phyloP scores from a whole-genome alignment of 1,284 basidiomycete species.

The Ustanciosporium gigantosporum region DNA sequence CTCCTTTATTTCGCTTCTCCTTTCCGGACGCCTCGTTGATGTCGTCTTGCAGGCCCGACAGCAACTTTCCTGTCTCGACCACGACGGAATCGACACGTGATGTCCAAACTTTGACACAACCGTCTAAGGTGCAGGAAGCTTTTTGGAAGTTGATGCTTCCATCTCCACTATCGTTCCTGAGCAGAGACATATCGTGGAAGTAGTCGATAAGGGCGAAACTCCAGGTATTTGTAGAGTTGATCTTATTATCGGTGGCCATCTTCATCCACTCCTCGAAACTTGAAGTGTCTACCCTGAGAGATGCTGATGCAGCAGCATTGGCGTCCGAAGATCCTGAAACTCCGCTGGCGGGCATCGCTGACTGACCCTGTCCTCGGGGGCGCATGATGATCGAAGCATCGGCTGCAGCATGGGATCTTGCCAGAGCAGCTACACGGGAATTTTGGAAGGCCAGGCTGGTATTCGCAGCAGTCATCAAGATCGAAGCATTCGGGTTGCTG shows the following conservation, averaged over 20 bases:
- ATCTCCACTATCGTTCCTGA: slow-evolving; percentile 64
- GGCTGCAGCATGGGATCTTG: slow-evolving; percentile 28
- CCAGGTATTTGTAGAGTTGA: slow-evolving; percentile 97
- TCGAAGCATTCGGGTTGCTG: slow-evolving; percentile 31
- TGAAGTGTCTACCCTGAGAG: slow-evolving; percentile 55
- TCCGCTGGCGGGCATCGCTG: slow-evolving; percentile 1
- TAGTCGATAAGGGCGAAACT: slow-evolving; percentile 98
- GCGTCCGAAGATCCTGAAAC: slow-evolving; percentile 2
- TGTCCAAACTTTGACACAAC: slow-evolving; percentile 99
- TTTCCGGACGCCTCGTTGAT: slow-evolving; percentile 26
- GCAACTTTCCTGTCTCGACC: slow-evolving; percentile 92
- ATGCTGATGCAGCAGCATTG: slow-evolving; percentile 17
- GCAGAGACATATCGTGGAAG: slow-evolving; percentile 97
- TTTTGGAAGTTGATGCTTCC: slow-evolving; percentile 91
- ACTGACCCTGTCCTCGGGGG: slow-evolving; percentile 13
- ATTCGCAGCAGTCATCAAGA: slow-evolving; percentile 23
- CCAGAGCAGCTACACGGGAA: slow-evolving; percentile 34
- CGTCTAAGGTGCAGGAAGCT: slow-evolving; percentile 94
- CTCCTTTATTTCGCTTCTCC: slow-evolving; percentile 8
- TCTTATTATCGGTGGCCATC: slow-evolving; percentile 99
- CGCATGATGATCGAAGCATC: slow-evolving; percentile 40
- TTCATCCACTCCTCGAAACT: slow-evolving; percentile 96
- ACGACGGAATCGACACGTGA: slow-evolving; percentile 95
- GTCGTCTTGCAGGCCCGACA: slow-evolving; percentile 80
- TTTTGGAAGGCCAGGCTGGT: slow-evolving; percentile 34